Evolutionary conservation across 331 rosid genomes (phyloP), one percentile per base, ranked within the genome.

Genomic region (Prunus yedoensis): DNA sequence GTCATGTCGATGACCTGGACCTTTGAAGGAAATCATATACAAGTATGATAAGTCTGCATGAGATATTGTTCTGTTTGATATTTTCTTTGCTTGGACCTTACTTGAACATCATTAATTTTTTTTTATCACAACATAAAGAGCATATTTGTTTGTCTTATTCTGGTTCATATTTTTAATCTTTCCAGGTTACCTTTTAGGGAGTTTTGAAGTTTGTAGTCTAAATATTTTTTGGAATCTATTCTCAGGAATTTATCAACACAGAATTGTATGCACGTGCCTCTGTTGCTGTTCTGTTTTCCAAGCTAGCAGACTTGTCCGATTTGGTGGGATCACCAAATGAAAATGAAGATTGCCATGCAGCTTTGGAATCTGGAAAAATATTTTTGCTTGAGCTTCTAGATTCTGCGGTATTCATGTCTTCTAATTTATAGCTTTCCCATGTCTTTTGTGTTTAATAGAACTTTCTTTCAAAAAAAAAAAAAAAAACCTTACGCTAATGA

Each of bases 231-330:
- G 15, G 46, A 61, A 60, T 73, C 62, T 77, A 60, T 77, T 73
- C 17, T 63, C 85, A 94, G 98, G 97, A 83, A 80, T 94, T 90
- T 88, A 90, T 94, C 80, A 94, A 94, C 82, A 91, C 98, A 10
- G 98, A 91, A 88, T 83, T 94, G 84, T 94, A 94, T 80, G 98
- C 97, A 83, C 97, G 98, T 12, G 93, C 91, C 53, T 94, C 97
- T 43, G 97, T 91, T 81, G 96, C 98, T 83, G 93, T 89, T 85
- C 73, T 94, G 83, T 94, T 94, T 82, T 64, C 85, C 86, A 94
- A 90, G 86, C 82, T 89, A 50, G 90, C 90, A 53, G 78, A 82
- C 77, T 75, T 87, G 74, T 86, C 89, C 3, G 80, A 82, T 58
- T 68, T 80, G 80, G 86, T 65, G 80, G 89, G 84, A 75, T 83